Base-by-base conservation (phyloP, 2,329 filamentous ascomycete species). In the Aspergillus ustus region DNA sequence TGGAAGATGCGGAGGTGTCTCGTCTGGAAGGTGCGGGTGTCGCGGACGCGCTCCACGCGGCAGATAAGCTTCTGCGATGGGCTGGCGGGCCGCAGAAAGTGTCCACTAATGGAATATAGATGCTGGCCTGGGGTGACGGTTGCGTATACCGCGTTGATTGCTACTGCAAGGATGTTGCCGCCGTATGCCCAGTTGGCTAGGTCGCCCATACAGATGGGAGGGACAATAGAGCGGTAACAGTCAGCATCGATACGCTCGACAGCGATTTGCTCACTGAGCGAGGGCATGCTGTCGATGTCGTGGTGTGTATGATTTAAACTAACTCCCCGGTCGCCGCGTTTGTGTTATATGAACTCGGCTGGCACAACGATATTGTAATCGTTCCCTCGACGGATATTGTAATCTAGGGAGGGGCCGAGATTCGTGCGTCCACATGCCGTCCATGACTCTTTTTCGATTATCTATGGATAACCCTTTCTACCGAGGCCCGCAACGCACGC, bases 121-220 rank as follows among this genome's bases (percentile, higher is more conserved):
- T 40, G 34, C 34, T n/a, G 52, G 4, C 13, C 20, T 2, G 52
- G 11, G 31, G 13, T 54, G 31, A 17, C 13, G 19, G 52, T 54
- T 5, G 52, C 37, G 31, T 54, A 54, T 34, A 34, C 52, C 13
- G 52, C 52, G 34, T 13, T 54, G 19, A 54, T 25, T 13, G 52
- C 52, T 7, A 54, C 20, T 5, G 52, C 52, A 19, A 44, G 52
- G 52, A 54, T 44, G 31, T 54, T 54, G 6, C 52, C 52, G 19
- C 52, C 52, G 52, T 54, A 54, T 4, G n/a, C 52, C 52, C 52
- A 54, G 31, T 54, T 19, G 4, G 52, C 52, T 19, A 54, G 52
- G 19, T 43, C 11, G 52, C 52, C 52, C 52, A 54, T 54, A 34
- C 52, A 19, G 7, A 34, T 54, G 2, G 52, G 52, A 3, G 52